Evolutionary conservation across 805 yeast genomes (phyloP), one percentile per base, ranked within the genome.

Genomic region (Limtongia smithiae): DNA sequence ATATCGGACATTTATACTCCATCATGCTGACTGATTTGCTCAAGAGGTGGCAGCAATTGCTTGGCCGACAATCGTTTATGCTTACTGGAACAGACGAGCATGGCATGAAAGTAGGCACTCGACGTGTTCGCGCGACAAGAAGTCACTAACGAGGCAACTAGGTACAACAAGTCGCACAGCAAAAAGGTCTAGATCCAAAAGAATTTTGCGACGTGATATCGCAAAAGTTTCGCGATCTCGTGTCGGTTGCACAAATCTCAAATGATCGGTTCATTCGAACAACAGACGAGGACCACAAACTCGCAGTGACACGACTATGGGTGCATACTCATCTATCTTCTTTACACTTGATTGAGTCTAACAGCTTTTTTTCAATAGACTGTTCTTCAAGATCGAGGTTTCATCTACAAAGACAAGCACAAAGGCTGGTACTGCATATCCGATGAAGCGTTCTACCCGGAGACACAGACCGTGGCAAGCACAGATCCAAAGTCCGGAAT

Each of bases 81-180:
- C 78, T 86, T 5, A 93, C 97, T 0, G 98, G 98, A 0, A 90
- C 97, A 0, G 98, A 93, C 65, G 98, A 93, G 67, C 98, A 93
- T 65, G 98, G 98, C 0, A 69, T 89, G 46, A 93, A 93, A 70
- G 58, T 49, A 8, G 17, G 37, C 32, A 9, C 8, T 12, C 8
- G 27, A 12, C 21, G 15, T 21, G 20, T 20, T 18, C 34, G 8
- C 4, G 8, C 27, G 7, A 37, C 4, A 15, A n/a, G n/a, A n/a
- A n/a, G n/a, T n/a, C n/a, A n/a, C n/a, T n/a, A 11, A 17, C 45
- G 21, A 41, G 24, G 15, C 4, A 18, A 1, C 7, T 21, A 47
- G 51, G 91, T 91, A 27, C 95, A 87, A 60, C 73, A 78, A n/a
- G 97, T 94, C 0, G 95, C 96, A 0, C 71, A 70, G 27, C 72